Percentiles rank a stretch among this genome's conserved stretches.
Conservation (phyloP, 164 flowering plant genomes). For the Dillenia suffruticosa region DNA sequence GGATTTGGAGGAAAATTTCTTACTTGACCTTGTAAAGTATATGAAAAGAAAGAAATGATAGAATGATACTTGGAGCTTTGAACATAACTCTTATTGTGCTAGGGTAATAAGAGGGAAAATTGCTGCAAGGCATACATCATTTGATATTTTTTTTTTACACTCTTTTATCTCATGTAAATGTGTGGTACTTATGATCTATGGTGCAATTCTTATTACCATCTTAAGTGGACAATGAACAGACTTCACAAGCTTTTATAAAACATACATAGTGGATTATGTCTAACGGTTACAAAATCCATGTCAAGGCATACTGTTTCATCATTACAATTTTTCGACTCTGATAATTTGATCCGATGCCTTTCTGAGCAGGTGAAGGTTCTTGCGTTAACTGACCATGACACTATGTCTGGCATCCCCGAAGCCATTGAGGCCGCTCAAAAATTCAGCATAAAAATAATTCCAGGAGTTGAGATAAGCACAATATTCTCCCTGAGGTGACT, state of each 20-base stretch:
- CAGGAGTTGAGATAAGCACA: conserved; percentile 96
- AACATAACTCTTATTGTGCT: too few relatives aligned
- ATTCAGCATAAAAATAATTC: conserved; percentile 79
- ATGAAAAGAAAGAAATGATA: too few relatives aligned
- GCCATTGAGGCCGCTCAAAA: conserved; percentile 79
- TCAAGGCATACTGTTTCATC: background rate
- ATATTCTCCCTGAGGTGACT: conserved; percentile 53
- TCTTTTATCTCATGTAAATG: too few relatives aligned
- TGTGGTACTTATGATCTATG: background rate
- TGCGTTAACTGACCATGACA: conserved; percentile 91
- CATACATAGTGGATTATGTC: background rate
- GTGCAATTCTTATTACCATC: background rate
- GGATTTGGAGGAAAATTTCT: too few relatives aligned
- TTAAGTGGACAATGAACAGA: background rate
- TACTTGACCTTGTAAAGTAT: too few relatives aligned
- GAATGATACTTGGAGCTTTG: too few relatives aligned
- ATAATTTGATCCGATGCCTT: conserved; percentile 13
- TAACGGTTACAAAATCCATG: background rate
- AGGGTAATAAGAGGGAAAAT: too few relatives aligned
- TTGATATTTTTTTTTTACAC: too few relatives aligned
- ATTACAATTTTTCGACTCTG: background rate
- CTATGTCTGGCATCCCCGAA: conserved; percentile 90
- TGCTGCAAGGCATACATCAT: too few relatives aligned
- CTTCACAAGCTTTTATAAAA: background rate
- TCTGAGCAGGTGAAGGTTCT: conserved; percentile 93